These are phyloP conservation scores for Rhizopus microsporus DNA, from an alignment of 371 early-diverging fungal species.

Conservation along the genomic window DNA sequence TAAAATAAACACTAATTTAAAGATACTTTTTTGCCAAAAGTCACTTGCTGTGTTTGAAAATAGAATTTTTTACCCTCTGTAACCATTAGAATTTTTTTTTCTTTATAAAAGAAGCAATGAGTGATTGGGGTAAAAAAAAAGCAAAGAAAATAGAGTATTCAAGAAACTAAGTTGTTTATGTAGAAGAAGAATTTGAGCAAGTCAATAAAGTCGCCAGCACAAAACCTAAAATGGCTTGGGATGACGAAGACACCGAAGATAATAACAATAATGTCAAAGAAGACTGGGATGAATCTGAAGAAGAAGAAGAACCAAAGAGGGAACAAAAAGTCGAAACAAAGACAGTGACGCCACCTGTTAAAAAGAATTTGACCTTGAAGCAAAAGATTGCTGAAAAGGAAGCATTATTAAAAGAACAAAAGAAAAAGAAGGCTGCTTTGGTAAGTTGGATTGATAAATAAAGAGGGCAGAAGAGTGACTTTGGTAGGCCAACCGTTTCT, in stretches of 20 bases:
- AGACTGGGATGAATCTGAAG: conserved; percentile 74
- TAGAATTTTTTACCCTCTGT: background rate
- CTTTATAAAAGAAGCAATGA: conserved; percentile 37
- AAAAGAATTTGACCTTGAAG: conserved; percentile 30
- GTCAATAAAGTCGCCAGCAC: conserved; percentile 41
- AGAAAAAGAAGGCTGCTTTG: conserved; percentile 47
- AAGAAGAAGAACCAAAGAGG: conserved; percentile 38
- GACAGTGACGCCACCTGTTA: conserved; percentile 26
- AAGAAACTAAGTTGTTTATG: background rate
- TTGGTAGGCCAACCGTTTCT: conserved; percentile 29
- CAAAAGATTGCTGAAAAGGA: conserved; percentile 77
- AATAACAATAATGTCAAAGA: conserved; percentile 55
- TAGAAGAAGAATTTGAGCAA: conserved; percentile 45
- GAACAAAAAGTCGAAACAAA: conserved; percentile 32
- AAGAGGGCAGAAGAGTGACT: conserved; percentile 52
- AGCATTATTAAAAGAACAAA: conserved; percentile 28
- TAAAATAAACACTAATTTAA: background rate
- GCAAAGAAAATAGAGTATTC: background rate
- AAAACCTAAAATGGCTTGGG: conserved; percentile 61
- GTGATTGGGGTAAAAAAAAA: conserved; percentile 70
- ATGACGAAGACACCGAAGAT: conserved; percentile 82
- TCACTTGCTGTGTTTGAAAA: background rate
- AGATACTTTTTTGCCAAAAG: background rate
- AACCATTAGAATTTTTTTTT: background rate
- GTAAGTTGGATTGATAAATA: conserved; percentile 18